A percentile compares a stretch with the other conserved stretches of the same genome.
These are phyloP conservation scores for Novymonas esmeraldas DNA, from an alignment of 208 protist genomes.

Conservation along the genomic window DNA sequence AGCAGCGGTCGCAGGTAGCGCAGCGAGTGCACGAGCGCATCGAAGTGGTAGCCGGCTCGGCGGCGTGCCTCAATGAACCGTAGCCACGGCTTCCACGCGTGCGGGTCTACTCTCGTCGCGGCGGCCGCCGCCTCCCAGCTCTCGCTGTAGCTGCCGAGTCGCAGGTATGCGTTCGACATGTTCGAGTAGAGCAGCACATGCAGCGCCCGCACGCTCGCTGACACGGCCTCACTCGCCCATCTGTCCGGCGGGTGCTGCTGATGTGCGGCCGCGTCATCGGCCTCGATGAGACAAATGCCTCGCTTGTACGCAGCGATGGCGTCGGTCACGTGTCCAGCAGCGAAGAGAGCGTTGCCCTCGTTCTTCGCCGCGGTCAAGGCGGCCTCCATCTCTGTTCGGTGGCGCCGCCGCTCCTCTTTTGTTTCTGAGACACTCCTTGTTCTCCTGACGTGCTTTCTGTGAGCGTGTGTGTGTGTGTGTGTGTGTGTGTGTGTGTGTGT, in stretches of 20 bases:
- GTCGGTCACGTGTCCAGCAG: constrained; percentile 31
- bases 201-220: constrained; percentile 14
- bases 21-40: constrained; percentile 71
- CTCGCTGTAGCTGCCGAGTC: constrained; percentile 23
- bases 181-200: constrained; percentile 72
- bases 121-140: constrained; percentile 49
- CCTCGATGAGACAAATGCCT: constrained; percentile 33
- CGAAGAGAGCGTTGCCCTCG: constrained; percentile 62
- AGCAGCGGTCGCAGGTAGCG: constrained; percentile 65
- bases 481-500: neutral
- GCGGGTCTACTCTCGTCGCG: constrained; percentile 43
- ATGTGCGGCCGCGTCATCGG: neutral
- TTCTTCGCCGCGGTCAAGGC: constrained; percentile 46
- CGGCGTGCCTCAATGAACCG: constrained; percentile 69
- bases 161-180: constrained; percentile 62
- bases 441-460: neutral
- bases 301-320: constrained; percentile 44
- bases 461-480: neutral
- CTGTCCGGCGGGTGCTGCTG: neutral
- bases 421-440: neutral
- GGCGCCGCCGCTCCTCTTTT: too few relatives aligned
- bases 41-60: constrained; percentile 66
- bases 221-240: too few relatives aligned
- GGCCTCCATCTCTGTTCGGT: constrained; percentile 37
- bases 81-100: constrained; percentile 62